Conservation (phyloP, 176 grass and related monocot species). For the Microstegium vimineum region DNA sequence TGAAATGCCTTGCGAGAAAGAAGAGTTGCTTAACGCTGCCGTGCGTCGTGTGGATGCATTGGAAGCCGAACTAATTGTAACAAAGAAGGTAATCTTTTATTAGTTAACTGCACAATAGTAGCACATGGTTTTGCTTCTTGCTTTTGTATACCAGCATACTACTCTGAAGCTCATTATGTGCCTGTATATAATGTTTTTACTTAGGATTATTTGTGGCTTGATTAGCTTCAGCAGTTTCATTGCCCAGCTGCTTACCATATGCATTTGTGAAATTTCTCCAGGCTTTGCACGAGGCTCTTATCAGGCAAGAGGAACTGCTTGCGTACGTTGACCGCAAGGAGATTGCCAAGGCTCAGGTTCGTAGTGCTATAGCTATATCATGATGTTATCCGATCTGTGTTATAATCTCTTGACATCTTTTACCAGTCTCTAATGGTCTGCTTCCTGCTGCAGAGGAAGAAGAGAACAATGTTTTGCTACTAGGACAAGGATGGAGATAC, state of each 20-base stretch:
- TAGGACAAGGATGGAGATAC: slow-evolving; percentile 26
- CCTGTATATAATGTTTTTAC: neutral
- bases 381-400: neutral
- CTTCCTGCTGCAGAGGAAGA: slow-evolving; percentile 44
- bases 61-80: slow-evolving; percentile 96
- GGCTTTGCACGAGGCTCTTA: slow-evolving; percentile 92
- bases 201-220: neutral
- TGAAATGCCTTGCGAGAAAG: slow-evolving; percentile 96
- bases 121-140: neutral
- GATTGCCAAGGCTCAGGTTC: slow-evolving; percentile 72
- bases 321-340: slow-evolving; percentile 82
- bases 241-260: neutral
- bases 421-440: neutral
- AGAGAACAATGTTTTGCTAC: slow-evolving; percentile 64
- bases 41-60: slow-evolving; percentile 89
- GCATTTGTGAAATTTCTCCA: slow-evolving; percentile 18
- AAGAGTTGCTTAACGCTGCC: slow-evolving; percentile 93
- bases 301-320: slow-evolving; percentile 94
- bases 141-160: neutral
- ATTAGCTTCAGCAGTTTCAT: neutral
- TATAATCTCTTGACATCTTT: neutral
- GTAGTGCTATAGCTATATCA: neutral
- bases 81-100: slow-evolving; percentile 76
- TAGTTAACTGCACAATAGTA: neutral
- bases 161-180: neutral